These are phyloP conservation scores for Malania oleifera DNA, from an alignment of 164 flowering plant species.

Conservation along the genomic window DNA sequence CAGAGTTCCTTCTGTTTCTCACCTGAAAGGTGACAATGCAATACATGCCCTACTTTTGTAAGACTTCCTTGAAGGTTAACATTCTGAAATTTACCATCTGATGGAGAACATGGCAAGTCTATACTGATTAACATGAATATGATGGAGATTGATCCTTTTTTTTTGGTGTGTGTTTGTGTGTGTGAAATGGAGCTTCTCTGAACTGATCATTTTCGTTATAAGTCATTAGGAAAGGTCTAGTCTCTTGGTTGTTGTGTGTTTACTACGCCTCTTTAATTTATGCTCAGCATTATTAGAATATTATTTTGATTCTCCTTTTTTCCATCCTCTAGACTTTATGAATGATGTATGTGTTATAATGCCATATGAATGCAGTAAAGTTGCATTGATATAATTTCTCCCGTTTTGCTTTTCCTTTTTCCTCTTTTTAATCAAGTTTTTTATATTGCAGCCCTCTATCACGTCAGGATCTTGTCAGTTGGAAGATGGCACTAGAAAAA, in stretches of 20 bases:
- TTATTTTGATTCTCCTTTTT: no score
- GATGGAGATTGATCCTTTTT: no score
- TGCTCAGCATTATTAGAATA: no score
- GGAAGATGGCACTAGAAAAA: slow-evolving; percentile 93
- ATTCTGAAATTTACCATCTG: no score
- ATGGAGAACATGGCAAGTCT: neutral
- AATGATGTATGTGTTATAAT: no score
- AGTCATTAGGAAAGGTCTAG: neutral
- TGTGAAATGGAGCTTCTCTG: neutral
- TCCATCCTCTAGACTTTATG: no score
- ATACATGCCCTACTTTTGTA: neutral
- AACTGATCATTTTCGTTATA: neutral
- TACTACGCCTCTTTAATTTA: neutral
- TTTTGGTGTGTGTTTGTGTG: neutral
- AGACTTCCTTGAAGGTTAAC: no score
- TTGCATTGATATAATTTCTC: neutral
- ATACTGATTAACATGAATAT: no score
- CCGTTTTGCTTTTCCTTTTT: neutral
- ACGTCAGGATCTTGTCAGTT: slow-evolving; percentile 96
- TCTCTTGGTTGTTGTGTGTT: neutral
- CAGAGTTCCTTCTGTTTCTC: slow-evolving; percentile 48
- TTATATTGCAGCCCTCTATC: slow-evolving; percentile 70
- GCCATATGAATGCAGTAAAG: neutral
- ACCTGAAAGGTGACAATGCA: slow-evolving; percentile 68
- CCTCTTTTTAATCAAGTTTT: neutral